A percentile compares a stretch with the other conserved stretches of the same genome.
These are phyloP conservation scores for Solanum clarkiae DNA, from an alignment of 257 asterid species.

Conservation along the genomic window DNA sequence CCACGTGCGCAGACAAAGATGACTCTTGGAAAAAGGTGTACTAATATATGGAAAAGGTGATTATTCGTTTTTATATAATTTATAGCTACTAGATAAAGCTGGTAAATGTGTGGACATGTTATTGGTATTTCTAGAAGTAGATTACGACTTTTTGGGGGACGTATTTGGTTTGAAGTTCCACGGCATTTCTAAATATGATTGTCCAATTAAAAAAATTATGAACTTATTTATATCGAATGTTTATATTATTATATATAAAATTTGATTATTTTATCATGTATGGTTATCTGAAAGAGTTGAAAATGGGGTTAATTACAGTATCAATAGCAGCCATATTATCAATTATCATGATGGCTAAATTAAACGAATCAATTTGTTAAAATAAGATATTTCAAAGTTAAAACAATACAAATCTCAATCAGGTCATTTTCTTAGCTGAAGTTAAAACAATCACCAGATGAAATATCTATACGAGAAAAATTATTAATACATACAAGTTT, in stretches of 20 bases:
- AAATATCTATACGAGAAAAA: neutral
- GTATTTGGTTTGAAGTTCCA: neutral
- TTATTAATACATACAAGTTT: neutral
- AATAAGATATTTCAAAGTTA: neutral
- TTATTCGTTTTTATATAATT: neutral
- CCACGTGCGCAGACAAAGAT: slow-evolving; percentile 67
- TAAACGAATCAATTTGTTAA: neutral
- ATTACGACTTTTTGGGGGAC: neutral
- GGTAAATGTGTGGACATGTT: neutral
- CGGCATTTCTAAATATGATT: neutral
- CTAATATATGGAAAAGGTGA: neutral
- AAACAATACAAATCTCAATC: neutral
- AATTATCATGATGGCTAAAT: neutral
- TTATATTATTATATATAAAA: neutral
- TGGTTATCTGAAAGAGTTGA: neutral
- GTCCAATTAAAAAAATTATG: neutral
- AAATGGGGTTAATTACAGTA: neutral
- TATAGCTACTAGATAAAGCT: neutral
- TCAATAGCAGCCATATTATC: neutral
- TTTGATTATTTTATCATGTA: neutral
- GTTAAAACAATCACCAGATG: neutral
- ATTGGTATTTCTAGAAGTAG: slow-evolving; percentile 5
- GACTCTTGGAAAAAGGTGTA: slow-evolving; percentile 11
- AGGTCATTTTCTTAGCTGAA: neutral
- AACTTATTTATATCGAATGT: neutral